Percentiles rank a stretch among this genome's conserved stretches.
phyloP scores from a whole-genome alignment of 208 protist species.

The Trypanosoma scelopori region DNA sequence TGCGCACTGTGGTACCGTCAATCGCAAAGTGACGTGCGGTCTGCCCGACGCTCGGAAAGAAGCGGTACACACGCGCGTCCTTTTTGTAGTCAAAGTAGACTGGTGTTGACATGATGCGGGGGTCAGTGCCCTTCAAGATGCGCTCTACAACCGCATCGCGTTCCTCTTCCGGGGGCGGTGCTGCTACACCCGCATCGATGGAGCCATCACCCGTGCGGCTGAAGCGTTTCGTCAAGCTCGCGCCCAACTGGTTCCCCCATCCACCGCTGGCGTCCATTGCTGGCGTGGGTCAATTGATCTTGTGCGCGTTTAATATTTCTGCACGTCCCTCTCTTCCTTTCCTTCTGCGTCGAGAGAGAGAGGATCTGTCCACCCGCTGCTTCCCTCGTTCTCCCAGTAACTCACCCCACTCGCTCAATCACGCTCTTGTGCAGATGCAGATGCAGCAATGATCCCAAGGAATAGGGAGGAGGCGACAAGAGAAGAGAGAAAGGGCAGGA shows the following conservation, averaged over 20 bases:
- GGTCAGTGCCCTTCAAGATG: conserved; percentile 93
- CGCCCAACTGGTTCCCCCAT: conserved; percentile 7
- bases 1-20: conserved; percentile 83
- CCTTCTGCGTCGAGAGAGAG: no score
- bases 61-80: conserved; percentile 89
- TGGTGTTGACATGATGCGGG: conserved; percentile 86
- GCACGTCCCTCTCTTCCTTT: no score
- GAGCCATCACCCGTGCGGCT: conserved; percentile 25
- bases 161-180: conserved; percentile 55
- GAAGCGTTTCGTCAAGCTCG: conserved; percentile 2
- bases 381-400: no score
- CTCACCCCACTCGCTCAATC: no score
- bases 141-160: conserved; percentile 82
- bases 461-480: no score
- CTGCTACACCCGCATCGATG: conserved; percentile 14
- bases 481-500: no score
- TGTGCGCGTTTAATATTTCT: no score
- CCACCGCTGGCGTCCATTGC: conserved; percentile 3
- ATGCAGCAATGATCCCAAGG: no score
- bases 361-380: no score
- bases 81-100: conserved; percentile 94
- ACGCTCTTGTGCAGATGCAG: no score
- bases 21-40: conserved; percentile 82
- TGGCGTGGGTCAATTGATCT: not conserved
- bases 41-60: conserved; percentile 86